A percentile compares a stretch with the other conserved stretches of the same genome.
These are phyloP conservation scores for Golubevia sp. DNA, from an alignment of 1,284 basidiomycete species.

Conservation along the genomic window DNA sequence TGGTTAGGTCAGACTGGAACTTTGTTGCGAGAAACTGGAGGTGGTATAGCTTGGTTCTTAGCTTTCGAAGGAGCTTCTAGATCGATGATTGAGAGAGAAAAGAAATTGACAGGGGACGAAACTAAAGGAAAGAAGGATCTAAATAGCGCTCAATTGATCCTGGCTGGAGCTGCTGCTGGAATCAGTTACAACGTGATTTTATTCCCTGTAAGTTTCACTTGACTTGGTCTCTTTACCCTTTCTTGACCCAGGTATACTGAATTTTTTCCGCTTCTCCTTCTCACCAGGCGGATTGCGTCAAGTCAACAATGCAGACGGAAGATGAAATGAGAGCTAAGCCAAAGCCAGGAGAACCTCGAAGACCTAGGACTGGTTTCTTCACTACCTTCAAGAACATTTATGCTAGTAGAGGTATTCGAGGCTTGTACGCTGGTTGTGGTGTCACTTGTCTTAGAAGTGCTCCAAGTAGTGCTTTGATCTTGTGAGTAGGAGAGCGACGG, in stretches of 20 bases:
- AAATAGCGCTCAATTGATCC: constrained; percentile 77
- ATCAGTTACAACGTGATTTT: constrained; percentile 73
- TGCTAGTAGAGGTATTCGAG: constrained; percentile 74
- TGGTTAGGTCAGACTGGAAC: constrained; percentile 83
- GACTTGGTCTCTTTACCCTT: neutral
- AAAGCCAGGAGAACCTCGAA: constrained; percentile 63
- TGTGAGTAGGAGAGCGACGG: too few species aligned
- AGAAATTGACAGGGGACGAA: neutral
- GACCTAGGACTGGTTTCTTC: constrained; percentile 69
- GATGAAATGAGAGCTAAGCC: constrained; percentile 71
- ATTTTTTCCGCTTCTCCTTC: neutral
- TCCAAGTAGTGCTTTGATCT: constrained; percentile 74
- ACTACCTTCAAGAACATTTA: constrained; percentile 78
- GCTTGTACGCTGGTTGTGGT: constrained; percentile 90
- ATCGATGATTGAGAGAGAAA: constrained; percentile 5
- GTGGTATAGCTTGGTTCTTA: constrained; percentile 83
- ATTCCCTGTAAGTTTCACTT: constrained; percentile 27
- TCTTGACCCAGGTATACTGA: neutral
- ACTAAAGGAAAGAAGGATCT: constrained; percentile 65
- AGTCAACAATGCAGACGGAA: constrained; percentile 92
- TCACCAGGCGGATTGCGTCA: constrained; percentile 73
- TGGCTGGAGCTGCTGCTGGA: constrained; percentile 84
- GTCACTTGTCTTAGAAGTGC: constrained; percentile 85
- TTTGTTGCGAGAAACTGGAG: constrained; percentile 79
- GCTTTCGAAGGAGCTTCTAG: constrained; percentile 71